Evolutionary conservation across 2,329 filamentous ascomycete genomes (phyloP), one percentile per base, ranked within the genome.

Genomic region (Tolypocladium inflatum): DNA sequence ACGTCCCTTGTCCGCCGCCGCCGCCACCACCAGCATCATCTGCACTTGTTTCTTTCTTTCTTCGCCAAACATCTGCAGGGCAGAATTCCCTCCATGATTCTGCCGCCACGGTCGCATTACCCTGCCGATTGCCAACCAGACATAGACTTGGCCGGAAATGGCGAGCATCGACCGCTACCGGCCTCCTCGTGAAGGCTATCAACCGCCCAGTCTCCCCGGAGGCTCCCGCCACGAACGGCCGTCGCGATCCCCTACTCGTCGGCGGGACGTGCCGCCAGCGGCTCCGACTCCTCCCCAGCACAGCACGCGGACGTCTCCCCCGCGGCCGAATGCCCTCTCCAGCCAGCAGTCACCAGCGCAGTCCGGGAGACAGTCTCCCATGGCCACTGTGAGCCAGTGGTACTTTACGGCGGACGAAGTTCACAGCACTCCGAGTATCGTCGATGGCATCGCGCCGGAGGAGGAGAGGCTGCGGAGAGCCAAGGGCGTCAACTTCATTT

Each of bases 401-500:
- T 81, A 90, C 57, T 97, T 97, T 71, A 90, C 87, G 17, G 81
- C 89, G 52, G 86, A 90, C 54, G 94, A 99, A 74, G 81, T 96
- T 33, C 76, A 84, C 56, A 89, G 88, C 68, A 89, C 91, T 8
- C 94, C 94, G 0, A 94, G 90, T 56, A 86, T 95, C 59, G 74
- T 91, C 17, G 90, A 96, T 64, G 93, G 93, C 26, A 83, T 97
- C 70, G 72, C 84, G 10, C 80, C 86, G 4, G 83, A 86, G 37
- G 87, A 94, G 68, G 94, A 97, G 75, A 82, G 90, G 61, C 81
- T 88, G 63, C 81, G 89, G 59, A 85, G 94, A 58, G 88, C 89
- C 60, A 97, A 97, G 72, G 93, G 94, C 53, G 88, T 97, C 69
- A 96, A 96, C 72, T 99, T 99, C 74, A 96, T 99, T 67, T 87